A percentile compares a stretch with the other conserved stretches of the same genome.
These are phyloP conservation scores for Torulaspora maleeae DNA, from an alignment of 805 yeast genomes.

Conservation along the genomic window DNA sequence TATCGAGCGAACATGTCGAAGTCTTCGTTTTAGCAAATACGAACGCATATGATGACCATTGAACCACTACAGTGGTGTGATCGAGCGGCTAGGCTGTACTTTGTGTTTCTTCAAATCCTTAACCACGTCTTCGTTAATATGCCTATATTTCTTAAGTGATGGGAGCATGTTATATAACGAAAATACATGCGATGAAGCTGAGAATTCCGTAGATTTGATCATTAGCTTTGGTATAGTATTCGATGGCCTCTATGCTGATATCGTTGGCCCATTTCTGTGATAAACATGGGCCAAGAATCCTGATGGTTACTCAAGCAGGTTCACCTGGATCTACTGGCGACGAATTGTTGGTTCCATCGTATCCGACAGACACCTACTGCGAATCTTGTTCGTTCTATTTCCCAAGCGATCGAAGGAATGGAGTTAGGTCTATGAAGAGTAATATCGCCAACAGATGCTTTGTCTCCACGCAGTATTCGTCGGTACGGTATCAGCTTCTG, in stretches of 20 bases:
- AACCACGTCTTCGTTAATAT: neutral
- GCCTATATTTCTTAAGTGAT: neutral
- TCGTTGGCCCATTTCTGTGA: slow-evolving; percentile 73
- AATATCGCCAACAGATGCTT: slow-evolving; percentile 29
- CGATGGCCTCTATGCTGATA: slow-evolving; percentile 23
- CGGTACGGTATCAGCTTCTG: slow-evolving; percentile 48
- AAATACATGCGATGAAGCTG: neutral
- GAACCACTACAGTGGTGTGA: neutral
- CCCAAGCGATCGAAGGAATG: slow-evolving; percentile 37
- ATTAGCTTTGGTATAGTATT: neutral
- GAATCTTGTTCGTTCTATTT: slow-evolving; percentile 54
- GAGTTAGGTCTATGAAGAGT: slow-evolving; percentile 35
- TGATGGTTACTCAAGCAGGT: slow-evolving; percentile 56
- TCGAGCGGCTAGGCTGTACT: neutral
- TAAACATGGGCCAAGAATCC: slow-evolving; percentile 66
- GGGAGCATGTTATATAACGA: neutral
- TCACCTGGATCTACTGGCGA: slow-evolving; percentile 23
- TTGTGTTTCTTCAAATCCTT: neutral
- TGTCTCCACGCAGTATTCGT: slow-evolving; percentile 59
- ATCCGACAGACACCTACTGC: slow-evolving; percentile 49
- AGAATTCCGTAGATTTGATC: neutral
- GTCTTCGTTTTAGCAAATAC: slow-evolving; percentile 18
- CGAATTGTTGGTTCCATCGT: slow-evolving; percentile 37
- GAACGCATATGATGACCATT: slow-evolving; percentile 14
- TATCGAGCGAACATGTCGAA: slow-evolving; percentile 30